These are phyloP conservation scores for Xylaria nigripes DNA, from an alignment of 495 filamentous ascomycete species.

Conservation along the genomic window DNA sequence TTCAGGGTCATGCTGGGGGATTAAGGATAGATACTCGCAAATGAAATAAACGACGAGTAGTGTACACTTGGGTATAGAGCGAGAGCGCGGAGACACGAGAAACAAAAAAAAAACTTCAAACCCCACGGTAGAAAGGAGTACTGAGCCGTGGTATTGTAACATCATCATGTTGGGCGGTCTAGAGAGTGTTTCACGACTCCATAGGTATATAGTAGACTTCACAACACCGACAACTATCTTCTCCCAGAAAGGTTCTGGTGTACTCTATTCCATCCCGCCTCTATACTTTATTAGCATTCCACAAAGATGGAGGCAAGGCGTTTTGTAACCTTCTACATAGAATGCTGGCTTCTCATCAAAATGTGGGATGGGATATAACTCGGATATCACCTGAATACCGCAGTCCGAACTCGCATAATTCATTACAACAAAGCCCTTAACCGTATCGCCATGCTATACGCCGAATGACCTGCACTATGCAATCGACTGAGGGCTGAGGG, in stretches of 20 bases:
- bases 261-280: slow-evolving; percentile 7
- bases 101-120: background rate
- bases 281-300: slow-evolving; percentile 8
- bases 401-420: slow-evolving; percentile 7
- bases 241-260: background rate
- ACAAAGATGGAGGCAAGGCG: background rate
- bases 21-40: background rate
- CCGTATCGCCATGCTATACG: slow-evolving; percentile 18
- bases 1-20: no score
- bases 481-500: slow-evolving; percentile 13
- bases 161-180: background rate
- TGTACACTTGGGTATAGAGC: background rate
- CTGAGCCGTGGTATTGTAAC: slow-evolving; percentile 6
- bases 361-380: slow-evolving; percentile 1
- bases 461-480: slow-evolving; percentile 20
- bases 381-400: background rate
- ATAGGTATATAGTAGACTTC: slow-evolving; percentile 3
- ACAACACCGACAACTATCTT: background rate
- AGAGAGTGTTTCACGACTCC: slow-evolving; percentile 5
- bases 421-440: slow-evolving; percentile 15
- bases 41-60: background rate
- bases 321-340: slow-evolving; percentile 4
- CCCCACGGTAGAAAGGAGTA: background rate
- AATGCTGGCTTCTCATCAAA: slow-evolving; percentile 2
- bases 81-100: background rate